Base-by-base conservation (phyloP, 2,329 filamentous ascomycete species). In the Aureobasidium sp. region DNA sequence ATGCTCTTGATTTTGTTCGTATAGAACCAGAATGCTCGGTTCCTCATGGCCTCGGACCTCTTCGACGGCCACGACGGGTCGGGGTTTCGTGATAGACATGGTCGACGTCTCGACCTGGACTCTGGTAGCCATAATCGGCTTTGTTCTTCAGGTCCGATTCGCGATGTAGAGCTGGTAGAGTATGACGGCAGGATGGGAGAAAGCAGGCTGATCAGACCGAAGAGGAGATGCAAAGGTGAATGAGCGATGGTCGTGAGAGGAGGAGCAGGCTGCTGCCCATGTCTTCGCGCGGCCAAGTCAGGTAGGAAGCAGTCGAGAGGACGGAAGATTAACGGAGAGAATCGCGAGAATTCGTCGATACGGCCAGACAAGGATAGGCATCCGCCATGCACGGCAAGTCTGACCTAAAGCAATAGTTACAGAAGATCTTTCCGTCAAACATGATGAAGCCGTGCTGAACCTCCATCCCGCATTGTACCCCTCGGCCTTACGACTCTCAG, bases 1-100 rank as follows among this genome's bases (percentile, higher is more conserved):
- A 44, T 82, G 81, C 64, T 92, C 87, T 72, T 93, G 88, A 20
- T 84, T 87, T 26, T 79, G 79, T 12, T 87, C 85, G 72, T 87
- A 90, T 20, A 93, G 75, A 64, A 94, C 71, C 64, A 78, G 70
- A 63, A 79, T 70, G 65, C 76, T 73, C 60, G 76, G 77, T 67
- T 70, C 67, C 55, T 72, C 69, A 62, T 69, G 63, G 51, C 69
- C 65, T 44, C 69, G 71, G 66, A 71, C 67, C 56, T 72, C 69
- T 52, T 72, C 67, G 46, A 71, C 69, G 59, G 67, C 70, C 6
- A 65, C 41, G 20, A 65, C 52, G 12, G 63, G 63, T 12, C 63
- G 46, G 37, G 51, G 59, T 55, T 65, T 65, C 32, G 47, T 39
- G 9, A 41, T 26, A 13, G 62, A 39, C 32, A 52, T 51, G 59